phyloP scores from a whole-genome alignment of 139 green algal species.

The Zygnema cylindricum region DNA sequence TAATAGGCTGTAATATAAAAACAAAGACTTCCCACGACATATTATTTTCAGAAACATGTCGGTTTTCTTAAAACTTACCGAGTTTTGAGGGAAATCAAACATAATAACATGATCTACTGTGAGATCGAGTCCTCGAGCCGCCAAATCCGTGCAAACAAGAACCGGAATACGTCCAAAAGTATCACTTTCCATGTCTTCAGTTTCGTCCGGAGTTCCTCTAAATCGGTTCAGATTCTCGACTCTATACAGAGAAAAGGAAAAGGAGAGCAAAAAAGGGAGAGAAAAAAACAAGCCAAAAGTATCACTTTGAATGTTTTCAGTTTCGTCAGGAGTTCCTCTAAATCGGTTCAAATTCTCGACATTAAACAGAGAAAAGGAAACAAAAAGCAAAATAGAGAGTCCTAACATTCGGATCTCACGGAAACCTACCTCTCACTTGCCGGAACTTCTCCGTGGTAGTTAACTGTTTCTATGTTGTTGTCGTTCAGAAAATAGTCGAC shows the following conservation, averaged over 20 bases:
- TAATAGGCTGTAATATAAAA: no score
- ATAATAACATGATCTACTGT: constrained; percentile 93
- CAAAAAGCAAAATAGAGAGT: not conserved
- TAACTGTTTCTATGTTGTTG: constrained; percentile 74
- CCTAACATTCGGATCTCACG: not conserved
- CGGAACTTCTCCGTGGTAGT: constrained; percentile 91
- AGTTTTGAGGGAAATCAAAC: constrained; percentile 94
- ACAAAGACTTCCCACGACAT: no score
- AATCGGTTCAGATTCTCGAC: constrained; percentile 58
- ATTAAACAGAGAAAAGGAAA: not conserved
- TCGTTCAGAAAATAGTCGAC: constrained; percentile 87
- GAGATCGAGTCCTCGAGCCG: constrained; percentile 93
- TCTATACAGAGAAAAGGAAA: constrained; percentile 6
- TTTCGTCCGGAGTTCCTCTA: constrained; percentile 28
- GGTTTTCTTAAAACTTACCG: constrained; percentile 54
- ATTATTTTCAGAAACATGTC: not conserved
- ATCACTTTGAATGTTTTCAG: not conserved
- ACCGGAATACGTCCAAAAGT: constrained; percentile 53
- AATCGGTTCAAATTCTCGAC: constrained; percentile 58
- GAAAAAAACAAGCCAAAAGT: not conserved
- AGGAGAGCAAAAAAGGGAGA: not conserved
- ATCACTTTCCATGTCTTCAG: not conserved
- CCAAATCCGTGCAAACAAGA: constrained; percentile 93
- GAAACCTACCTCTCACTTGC: constrained; percentile 30
- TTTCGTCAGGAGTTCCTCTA: constrained; percentile 28